A percentile compares a stretch with the other conserved stretches of the same genome.
These are phyloP conservation scores for Globisporangium takayamanum DNA, from an alignment of 352 stramenopile species.

Conservation along the genomic window DNA sequence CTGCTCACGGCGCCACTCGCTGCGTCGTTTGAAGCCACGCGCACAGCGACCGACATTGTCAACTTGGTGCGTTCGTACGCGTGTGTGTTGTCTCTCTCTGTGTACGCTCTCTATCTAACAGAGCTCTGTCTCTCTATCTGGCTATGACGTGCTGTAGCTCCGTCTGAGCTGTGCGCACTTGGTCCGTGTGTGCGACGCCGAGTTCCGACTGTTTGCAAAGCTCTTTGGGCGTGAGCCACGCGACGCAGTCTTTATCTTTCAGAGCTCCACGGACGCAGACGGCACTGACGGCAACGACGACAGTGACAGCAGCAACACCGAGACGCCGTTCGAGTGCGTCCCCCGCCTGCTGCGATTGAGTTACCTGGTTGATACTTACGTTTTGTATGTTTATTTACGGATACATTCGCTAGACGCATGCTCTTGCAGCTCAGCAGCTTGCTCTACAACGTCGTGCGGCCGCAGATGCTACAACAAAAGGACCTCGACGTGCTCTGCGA, in stretches of 20 bases:
- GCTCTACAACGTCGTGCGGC: conserved; percentile 66
- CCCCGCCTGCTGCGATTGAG: background rate
- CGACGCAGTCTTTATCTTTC: conserved; percentile 49
- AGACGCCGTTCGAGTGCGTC: conserved; percentile 66
- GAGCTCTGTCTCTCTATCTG: background rate
- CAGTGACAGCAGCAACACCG: conserved; percentile 28
- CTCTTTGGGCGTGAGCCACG: conserved; percentile 60
- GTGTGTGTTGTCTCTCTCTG: background rate
- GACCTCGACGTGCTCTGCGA: conserved; percentile 76
- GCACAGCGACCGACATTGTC: conserved; percentile 62
- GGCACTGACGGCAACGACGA: conserved; percentile 19
- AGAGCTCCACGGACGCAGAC: background rate
- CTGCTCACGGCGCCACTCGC: conserved; percentile 49
- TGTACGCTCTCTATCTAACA: background rate
- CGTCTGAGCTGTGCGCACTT: conserved; percentile 58
- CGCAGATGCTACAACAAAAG: conserved; percentile 63
- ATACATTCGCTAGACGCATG: conserved; percentile 32
- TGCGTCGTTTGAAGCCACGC: conserved; percentile 40
- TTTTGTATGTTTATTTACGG: background rate
- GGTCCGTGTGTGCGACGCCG: conserved; percentile 63
- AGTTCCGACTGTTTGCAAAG: conserved; percentile 66
- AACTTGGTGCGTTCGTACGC: conserved; percentile 32
- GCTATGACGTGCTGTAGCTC: conserved; percentile 22
- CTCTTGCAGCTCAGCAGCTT: conserved; percentile 72
- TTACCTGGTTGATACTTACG: background rate